Base-by-base conservation (phyloP, 129 eudicot genomes). In the Glebionis coronaria region DNA sequence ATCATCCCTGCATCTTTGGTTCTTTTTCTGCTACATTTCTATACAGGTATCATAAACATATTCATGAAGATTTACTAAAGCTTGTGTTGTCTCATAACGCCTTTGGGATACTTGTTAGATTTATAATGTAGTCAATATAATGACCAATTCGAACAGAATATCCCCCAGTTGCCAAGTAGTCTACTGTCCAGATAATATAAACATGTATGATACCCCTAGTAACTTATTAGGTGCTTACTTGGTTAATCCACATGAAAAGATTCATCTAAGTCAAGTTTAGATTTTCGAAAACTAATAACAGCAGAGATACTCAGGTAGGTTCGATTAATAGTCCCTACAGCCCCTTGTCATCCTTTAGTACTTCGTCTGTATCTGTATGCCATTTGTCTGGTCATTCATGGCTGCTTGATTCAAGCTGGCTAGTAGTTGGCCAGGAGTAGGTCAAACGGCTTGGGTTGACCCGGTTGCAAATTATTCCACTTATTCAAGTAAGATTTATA, bases 101-200 rank as follows among this genome's bases (percentile, higher is more conserved):
- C 69, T 5, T 89, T 0, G 99, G 93, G 67, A 86, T 89, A 70
- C 99, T 90, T 31, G 93, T 89, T 18, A 89, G 87, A 68, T 89
- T 94, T 50, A 89, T 89, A 35, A 35, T 83, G 84, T 76, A 89
- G 71, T 87, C 97, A 64, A 89, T 97, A 69, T 84, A 89, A 74
- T 94, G 82, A 42, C 99, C 97, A 53, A 94, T 89, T 12, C 97
- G 68, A 4, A 79, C 88, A 0, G 95, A 78, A 69, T 86, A 94
- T 2, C 97, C 99, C 97, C 95, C 97, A 94, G 82, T 94, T 94
- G 65, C 87, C 99, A 11, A 94, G 95, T 70, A 87, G 79, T 35
- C 42, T 10, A 35, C 42, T 0, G 99, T 87, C 97, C 97, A 94
- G 46, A 81, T 82, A 51, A 94, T 89, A 46, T 87, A 94, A 47